Evolutionary conservation across 345 rosid species (phyloP).

Genomic region (Salix koriyanagi): DNA sequence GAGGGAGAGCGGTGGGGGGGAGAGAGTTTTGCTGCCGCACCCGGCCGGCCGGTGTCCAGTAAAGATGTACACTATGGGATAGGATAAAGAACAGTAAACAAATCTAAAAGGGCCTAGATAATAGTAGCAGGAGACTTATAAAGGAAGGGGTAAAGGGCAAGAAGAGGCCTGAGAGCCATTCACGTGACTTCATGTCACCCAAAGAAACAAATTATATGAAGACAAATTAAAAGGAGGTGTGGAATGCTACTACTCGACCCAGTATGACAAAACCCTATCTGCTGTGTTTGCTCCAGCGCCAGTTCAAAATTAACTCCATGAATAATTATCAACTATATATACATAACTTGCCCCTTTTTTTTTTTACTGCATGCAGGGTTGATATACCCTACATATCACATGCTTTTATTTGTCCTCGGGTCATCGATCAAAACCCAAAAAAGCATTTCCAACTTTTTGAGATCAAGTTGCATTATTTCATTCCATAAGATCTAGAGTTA

Average conservation of each 20-base stretch:
- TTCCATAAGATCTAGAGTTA: no score
- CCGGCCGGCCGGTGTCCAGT: not conserved
- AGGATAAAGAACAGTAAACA: slow-evolving; percentile 1
- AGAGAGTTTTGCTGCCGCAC: not conserved
- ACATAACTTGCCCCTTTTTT: not conserved
- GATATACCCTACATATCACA: slow-evolving; percentile 25
- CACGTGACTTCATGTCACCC: slow-evolving; percentile 48
- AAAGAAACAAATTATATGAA: slow-evolving; percentile 25
- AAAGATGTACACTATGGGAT: slow-evolving; percentile 8
- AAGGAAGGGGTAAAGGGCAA: not conserved
- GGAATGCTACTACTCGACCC: slow-evolving; percentile 38
- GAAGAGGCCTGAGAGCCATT: slow-evolving; percentile 33
- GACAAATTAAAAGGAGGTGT: slow-evolving; percentile 42
- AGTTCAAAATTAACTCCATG: not conserved
- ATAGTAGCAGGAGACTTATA: not conserved
- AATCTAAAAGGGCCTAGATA: slow-evolving; percentile 3
- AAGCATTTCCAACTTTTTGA: not conserved
- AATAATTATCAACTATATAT: not conserved
- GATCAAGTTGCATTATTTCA: not conserved
- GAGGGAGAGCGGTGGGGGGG: not conserved
- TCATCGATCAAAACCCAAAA: slow-evolving; percentile 6
- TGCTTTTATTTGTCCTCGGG: slow-evolving; percentile 26
- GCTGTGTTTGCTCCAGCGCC: not conserved
- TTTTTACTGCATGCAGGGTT: slow-evolving; percentile 11
- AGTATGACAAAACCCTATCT: slow-evolving; percentile 37